A percentile compares a stretch with the other conserved stretches of the same genome.
phyloP scores from a whole-genome alignment of 192 early-diverging fungal genomes.

The Rhizophagus clarus region DNA sequence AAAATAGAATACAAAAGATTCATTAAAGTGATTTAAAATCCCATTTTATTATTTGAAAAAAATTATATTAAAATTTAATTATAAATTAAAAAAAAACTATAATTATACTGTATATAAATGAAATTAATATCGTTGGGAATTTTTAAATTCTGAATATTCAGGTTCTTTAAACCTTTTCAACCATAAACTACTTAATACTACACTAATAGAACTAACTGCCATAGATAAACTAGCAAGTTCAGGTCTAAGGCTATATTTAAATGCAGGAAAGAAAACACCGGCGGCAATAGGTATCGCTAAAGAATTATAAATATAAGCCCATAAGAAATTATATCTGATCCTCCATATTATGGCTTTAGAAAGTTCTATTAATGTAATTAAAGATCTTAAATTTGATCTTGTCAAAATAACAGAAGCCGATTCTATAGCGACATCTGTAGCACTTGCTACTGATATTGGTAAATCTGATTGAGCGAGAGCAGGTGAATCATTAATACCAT shows the following conservation, averaged over 20 bases:
- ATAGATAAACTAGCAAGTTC: slow-evolving; percentile 89
- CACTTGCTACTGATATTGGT: slow-evolving; percentile 87
- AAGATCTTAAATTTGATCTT: slow-evolving; percentile 72
- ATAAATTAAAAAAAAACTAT: too few relatives aligned
- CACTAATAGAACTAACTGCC: slow-evolving; percentile 83
- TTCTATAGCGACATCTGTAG: slow-evolving; percentile 90
- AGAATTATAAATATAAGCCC: slow-evolving; percentile 88
- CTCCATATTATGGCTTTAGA: slow-evolving; percentile 75
- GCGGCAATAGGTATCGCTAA: slow-evolving; percentile 90
- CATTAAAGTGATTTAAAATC: too few relatives aligned
- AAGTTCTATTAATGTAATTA: slow-evolving; percentile 78
- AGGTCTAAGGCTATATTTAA: slow-evolving; percentile 56
- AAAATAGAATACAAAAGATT: too few relatives aligned
- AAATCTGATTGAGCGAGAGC: slow-evolving; percentile 90
- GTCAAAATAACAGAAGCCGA: slow-evolving; percentile 84
- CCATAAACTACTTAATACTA: slow-evolving; percentile 77
- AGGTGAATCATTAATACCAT: slow-evolving; percentile 95
- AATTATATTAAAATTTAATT: too few relatives aligned
- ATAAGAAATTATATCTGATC: slow-evolving; percentile 85
- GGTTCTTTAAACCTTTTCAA: slow-evolving; percentile 53
- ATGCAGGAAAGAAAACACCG: slow-evolving; percentile 71
- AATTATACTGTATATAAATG: too few relatives aligned
- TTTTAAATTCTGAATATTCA: background rate
- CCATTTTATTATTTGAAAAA: too few relatives aligned
- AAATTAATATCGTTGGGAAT: background rate